Base-by-base conservation (phyloP, 1,139 yeast species). In the Hanseniaspora sp. region DNA sequence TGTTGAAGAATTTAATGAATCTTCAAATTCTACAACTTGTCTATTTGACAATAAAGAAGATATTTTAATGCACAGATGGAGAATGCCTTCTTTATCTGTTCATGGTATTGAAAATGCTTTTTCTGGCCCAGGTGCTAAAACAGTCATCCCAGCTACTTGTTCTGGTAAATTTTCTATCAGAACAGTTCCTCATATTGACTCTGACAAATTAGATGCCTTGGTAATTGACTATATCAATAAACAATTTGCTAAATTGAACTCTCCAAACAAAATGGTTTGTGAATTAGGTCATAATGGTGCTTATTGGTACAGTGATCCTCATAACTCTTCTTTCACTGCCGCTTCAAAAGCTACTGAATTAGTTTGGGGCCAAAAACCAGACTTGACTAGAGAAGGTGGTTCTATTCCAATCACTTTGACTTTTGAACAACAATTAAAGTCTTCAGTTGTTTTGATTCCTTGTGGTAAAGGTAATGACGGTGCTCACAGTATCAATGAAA, bases 401-500 rank as follows among this genome's bases (percentile, higher is more conserved):
- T 88, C 96, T 4, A 92, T 92, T 65, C 98, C 98, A 62, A 88
- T 92, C 67, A 90, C 98, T 42, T 73, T 92, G 62, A 82, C 95
- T 49, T 92, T 92, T 72, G 95, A 92, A 74, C 76, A 87, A 64
- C 81, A 82, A 66, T 78, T 92, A 65, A 82, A 85, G 63, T 85
- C 95, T 42, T 83, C 82, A 61, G 97, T 90, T 38, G 76, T 92
- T 60, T 75, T 92, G 65, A 78, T 92, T 63, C 98, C 98, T 60
- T 86, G 92, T 86, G 98, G 98, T 61, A 83, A 95, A 71, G 98
- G 97, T 63, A 97, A 92, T 67, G 99, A 94, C 65, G 98, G 98
- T 62, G 98, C 99, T 52, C 99, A 94, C 69, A 87, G 96, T 33
- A 87, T 92, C 64, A 92, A 92, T 67, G 99, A 94, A 72, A 94